These are phyloP conservation scores for Margaritispora aquatica DNA, from an alignment of 495 filamentous ascomycete genomes.

Conservation along the genomic window DNA sequence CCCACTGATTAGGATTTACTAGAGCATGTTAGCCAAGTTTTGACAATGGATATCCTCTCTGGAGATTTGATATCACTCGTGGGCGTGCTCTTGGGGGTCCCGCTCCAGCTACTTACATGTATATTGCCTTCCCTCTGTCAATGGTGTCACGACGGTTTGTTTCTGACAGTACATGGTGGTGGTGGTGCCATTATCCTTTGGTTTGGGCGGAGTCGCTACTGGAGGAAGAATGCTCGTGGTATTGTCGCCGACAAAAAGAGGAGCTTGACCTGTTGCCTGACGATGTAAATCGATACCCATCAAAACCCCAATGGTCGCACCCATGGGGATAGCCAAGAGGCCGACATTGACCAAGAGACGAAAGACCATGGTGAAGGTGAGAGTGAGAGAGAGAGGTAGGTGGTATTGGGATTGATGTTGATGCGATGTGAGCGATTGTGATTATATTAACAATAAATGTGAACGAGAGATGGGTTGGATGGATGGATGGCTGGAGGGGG, in stretches of 20 bases:
- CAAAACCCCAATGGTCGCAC: constrained; percentile 31
- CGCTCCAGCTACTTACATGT: background rate
- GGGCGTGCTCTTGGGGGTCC: background rate
- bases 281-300: constrained; percentile 35
- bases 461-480: no score
- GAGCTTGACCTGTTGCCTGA: constrained; percentile 17
- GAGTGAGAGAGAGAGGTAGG: no score
- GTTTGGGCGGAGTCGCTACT: no score
- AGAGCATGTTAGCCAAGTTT: background rate
- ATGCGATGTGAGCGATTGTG: no score
- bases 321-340: constrained; percentile 35
- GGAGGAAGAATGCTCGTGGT: background rate
- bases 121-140: background rate
- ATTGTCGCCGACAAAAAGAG: background rate
- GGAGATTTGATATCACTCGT: background rate
- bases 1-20: constrained; percentile 24
- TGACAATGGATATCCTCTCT: background rate
- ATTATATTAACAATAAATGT: no score
- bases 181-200: background rate
- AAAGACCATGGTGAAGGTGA: background rate
- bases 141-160: background rate
- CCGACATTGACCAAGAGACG: constrained; percentile 29
- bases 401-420: no score
- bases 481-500: no score
- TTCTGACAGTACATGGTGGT: background rate